phyloP scores from a whole-genome alignment of 2,329 filamentous ascomycete species.

The Phyllosticta citribraziliensis region DNA sequence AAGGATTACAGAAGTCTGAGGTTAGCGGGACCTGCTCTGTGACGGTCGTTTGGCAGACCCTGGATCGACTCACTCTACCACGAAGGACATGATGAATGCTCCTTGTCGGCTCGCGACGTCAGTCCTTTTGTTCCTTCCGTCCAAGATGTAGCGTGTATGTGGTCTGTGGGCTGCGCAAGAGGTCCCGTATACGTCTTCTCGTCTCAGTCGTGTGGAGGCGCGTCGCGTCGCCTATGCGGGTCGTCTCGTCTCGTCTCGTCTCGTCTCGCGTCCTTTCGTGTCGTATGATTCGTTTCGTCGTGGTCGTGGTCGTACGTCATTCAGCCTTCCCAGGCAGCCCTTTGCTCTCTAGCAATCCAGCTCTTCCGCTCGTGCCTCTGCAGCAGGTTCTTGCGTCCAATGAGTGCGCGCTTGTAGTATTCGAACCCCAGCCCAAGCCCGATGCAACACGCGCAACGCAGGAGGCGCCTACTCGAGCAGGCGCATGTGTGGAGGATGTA shows the following conservation, averaged over 20 bases:
- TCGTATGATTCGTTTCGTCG: not conserved
- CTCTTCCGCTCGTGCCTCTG: too few relatives aligned
- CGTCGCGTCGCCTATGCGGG: not conserved
- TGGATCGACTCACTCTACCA: slow-evolving; percentile 27
- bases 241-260: not conserved
- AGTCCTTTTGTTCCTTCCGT: not conserved
- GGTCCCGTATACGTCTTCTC: not conserved
- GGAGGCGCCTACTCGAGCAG: too few relatives aligned
- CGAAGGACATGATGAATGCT: slow-evolving; percentile 27
- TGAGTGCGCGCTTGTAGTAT: too few relatives aligned
- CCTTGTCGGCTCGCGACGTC: not conserved
- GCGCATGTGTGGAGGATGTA: too few relatives aligned
- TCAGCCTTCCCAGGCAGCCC: not conserved
- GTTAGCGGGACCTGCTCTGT: not conserved
- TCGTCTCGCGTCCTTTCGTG: not conserved
- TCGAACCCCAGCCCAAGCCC: too few relatives aligned
- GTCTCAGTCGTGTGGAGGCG: not conserved
- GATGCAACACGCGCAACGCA: too few relatives aligned
- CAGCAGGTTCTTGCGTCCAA: too few relatives aligned
- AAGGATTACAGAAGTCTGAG: slow-evolving; percentile 10
- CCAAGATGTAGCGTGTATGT: not conserved
- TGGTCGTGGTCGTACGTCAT: not conserved
- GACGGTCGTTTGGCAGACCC: not conserved
- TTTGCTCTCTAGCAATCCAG: too few relatives aligned
- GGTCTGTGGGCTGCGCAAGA: not conserved